These are phyloP conservation scores for Russula dissimulans DNA, from an alignment of 768 basidiomycete genomes.

Conservation along the genomic window DNA sequence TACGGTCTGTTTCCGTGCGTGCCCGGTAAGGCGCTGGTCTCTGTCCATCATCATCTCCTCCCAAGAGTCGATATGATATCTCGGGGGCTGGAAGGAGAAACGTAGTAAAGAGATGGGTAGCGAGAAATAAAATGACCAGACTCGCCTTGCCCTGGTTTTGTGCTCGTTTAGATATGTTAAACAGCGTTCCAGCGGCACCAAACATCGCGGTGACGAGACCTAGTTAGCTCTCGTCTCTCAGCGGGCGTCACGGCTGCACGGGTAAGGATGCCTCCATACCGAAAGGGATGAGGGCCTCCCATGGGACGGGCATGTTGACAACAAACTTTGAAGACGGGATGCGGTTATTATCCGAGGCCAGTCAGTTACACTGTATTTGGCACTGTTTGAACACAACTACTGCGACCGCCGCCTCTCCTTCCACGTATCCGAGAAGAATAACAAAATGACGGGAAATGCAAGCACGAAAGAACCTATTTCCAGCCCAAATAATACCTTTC, in stretches of 20 bases:
- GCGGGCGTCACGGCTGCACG: not conserved
- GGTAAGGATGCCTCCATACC: constrained; percentile 36
- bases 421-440: constrained; percentile 2
- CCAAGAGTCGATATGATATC: constrained; percentile 83
- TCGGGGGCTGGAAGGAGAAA: constrained; percentile 47
- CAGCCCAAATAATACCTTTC: not conserved
- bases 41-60: constrained; percentile 95
- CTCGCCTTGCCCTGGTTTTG: constrained; percentile 89
- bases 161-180: constrained; percentile 65
- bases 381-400: constrained; percentile 1
- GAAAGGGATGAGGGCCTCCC: constrained; percentile 95
- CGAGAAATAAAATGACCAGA: not conserved
- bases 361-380: not conserved
- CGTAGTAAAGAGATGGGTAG: not conserved
- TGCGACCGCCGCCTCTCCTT: not conserved
- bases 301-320: constrained; percentile 82
- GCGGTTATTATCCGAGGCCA: too few relatives aligned
- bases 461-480: constrained; percentile 1
- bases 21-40: constrained; percentile 82
- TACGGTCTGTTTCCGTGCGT: constrained; percentile 77
- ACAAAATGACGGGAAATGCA: not conserved
- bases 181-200: constrained; percentile 79
- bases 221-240: constrained; percentile 25
- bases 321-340: not conserved
- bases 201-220: constrained; percentile 84